Conservation (phyloP, 139 green algal genomes). For the Micractinium conductrix region DNA sequence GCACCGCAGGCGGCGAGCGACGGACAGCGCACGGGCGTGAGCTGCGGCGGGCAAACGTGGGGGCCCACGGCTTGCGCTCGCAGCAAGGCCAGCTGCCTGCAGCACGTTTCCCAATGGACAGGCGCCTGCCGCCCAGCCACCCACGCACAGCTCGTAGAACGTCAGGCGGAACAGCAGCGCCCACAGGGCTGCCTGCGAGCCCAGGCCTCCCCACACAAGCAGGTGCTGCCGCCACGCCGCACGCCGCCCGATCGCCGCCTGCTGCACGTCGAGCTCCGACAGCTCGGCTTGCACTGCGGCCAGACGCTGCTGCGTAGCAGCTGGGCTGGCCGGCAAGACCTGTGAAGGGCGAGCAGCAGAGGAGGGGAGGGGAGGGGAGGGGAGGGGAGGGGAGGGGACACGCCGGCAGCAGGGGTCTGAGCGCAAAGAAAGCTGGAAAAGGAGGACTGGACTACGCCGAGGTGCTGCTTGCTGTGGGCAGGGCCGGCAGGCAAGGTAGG, state of each 20-base stretch:
- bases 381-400: background rate
- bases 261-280: background rate
- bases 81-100: no score
- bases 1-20: no score
- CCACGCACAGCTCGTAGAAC: conserved; percentile 13
- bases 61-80: no score
- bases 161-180: conserved; percentile 17
- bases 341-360: background rate
- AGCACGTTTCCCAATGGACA: background rate
- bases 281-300: background rate
- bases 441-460: no score
- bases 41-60: no score
- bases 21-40: no score
- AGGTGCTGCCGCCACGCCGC: background rate
- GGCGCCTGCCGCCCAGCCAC: background rate
- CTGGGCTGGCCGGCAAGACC: background rate
- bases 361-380: background rate
- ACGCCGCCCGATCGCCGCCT: background rate
- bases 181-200: background rate
- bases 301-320: background rate
- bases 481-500: background rate
- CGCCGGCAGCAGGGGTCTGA: background rate
- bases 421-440: background rate
- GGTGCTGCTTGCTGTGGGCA: no score
- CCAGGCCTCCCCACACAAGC: conserved; percentile 5